Percentiles rank a stretch among this genome's conserved stretches.
Evolutionary conservation across 768 basidiomycete genomes (phyloP).

Genomic region (Boletellus sp.): DNA sequence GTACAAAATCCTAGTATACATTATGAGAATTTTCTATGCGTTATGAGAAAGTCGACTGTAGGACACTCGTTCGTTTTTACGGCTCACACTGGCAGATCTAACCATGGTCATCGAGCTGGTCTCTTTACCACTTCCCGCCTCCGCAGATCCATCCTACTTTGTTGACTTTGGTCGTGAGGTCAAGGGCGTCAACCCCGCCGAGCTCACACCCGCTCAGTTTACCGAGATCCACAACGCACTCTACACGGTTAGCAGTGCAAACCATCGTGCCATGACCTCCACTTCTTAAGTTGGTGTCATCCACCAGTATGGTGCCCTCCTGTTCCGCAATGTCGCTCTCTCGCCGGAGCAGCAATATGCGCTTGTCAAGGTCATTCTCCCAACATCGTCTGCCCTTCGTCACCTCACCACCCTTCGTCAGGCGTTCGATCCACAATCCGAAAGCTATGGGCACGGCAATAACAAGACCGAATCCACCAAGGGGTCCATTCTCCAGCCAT

Average conservation of each 20-base stretch:
- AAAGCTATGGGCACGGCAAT: constrained; percentile 81
- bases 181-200: constrained; percentile 64
- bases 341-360: constrained; percentile 83
- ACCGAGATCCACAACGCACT: constrained; percentile 65
- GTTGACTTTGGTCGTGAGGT: constrained; percentile 74
- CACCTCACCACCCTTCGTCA: constrained; percentile 26
- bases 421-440: constrained; percentile 70
- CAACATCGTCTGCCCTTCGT: neutral
- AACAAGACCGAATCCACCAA: constrained; percentile 74
- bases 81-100: no score
- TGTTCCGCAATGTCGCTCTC: constrained; percentile 68
- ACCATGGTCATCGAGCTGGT: constrained; percentile 64
- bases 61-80: no score
- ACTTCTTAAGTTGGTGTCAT: neutral
- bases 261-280: neutral
- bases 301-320: constrained; percentile 60
- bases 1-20: neutral
- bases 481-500: constrained; percentile 83
- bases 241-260: constrained; percentile 57
- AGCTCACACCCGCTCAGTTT: constrained; percentile 57
- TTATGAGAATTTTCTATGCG: neutral
- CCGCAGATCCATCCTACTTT: constrained; percentile 66
- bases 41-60: no score
- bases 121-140: constrained; percentile 68
- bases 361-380: constrained; percentile 64